phyloP scores from a whole-genome alignment of 306 rosid genomes.

The Trifolium dubium region DNA sequence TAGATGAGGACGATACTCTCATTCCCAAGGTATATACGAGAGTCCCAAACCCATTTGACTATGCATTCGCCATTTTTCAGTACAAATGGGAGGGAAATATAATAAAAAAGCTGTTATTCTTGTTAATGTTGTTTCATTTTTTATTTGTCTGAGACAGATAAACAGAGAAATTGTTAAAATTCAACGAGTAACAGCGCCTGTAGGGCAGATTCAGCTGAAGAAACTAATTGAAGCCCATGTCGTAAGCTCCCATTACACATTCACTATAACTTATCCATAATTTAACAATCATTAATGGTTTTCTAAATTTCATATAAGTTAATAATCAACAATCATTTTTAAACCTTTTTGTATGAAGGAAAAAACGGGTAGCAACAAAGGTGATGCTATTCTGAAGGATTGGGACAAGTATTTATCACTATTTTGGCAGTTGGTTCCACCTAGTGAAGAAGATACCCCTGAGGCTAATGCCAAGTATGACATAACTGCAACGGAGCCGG shows the following conservation, averaged over 20 bases:
- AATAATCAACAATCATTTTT: slow-evolving; percentile 25
- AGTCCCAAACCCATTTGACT: slow-evolving; percentile 2
- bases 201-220: slow-evolving; percentile 94
- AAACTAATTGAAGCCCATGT: slow-evolving; percentile 94
- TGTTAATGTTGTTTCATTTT: background rate
- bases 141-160: slow-evolving; percentile 59
- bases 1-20: slow-evolving; percentile 84
- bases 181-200: slow-evolving; percentile 88
- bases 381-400: slow-evolving; percentile 75
- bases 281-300: background rate
- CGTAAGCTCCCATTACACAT: slow-evolving; percentile 62
- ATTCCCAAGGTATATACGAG: slow-evolving; percentile 79
- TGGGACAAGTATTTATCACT: slow-evolving; percentile 85
- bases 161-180: slow-evolving; percentile 93
- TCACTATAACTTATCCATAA: slow-evolving; percentile 33
- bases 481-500: slow-evolving; percentile 61
- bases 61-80: slow-evolving; percentile 2
- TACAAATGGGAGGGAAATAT: background rate
- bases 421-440: slow-evolving; percentile 98
- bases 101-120: background rate
- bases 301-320: background rate
- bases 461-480: slow-evolving; percentile 82
- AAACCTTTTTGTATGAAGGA: slow-evolving; percentile 57
- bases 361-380: slow-evolving; percentile 90
- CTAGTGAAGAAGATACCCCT: slow-evolving; percentile 98